Percentiles rank a stretch among this genome's conserved stretches.
Conservation (phyloP, 306 rosid species). For the Sophora flavescens region DNA sequence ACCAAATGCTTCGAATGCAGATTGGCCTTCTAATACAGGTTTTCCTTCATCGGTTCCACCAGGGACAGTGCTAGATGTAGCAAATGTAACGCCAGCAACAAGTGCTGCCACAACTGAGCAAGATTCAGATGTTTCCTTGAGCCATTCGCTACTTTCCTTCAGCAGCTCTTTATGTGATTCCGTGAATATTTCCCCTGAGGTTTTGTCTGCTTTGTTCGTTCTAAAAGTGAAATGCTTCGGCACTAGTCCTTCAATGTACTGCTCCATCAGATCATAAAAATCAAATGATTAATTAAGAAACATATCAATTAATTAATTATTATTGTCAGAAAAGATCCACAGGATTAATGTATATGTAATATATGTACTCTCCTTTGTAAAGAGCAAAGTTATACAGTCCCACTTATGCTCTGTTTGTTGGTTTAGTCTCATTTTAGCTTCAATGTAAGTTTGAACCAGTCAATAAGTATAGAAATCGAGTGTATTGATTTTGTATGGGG, state of each 20-base stretch:
- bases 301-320: no score
- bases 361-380: no score
- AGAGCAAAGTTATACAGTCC: no score
- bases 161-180: neutral
- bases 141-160: slow-evolving; percentile 21
- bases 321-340: no score
- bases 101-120: slow-evolving; percentile 45
- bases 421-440: no score
- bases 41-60: neutral
- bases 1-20: slow-evolving; percentile 51
- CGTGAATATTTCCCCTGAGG: neutral
- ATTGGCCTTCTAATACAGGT: slow-evolving; percentile 45
- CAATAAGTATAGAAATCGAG: no score
- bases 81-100: slow-evolving; percentile 36
- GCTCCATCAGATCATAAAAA: neutral
- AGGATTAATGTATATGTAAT: no score
- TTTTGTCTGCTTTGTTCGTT: neutral
- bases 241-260: neutral
- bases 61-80: slow-evolving; percentile 39
- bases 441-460: no score
- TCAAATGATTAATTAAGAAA: no score
- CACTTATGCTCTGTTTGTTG: no score
- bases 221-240: neutral
- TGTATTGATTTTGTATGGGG: no score
- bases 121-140: slow-evolving; percentile 29